Evolutionary conservation across 2,329 filamentous ascomycete species (phyloP), one percentile per base, ranked within the genome.

Genomic region (Beauveria sp.): DNA sequence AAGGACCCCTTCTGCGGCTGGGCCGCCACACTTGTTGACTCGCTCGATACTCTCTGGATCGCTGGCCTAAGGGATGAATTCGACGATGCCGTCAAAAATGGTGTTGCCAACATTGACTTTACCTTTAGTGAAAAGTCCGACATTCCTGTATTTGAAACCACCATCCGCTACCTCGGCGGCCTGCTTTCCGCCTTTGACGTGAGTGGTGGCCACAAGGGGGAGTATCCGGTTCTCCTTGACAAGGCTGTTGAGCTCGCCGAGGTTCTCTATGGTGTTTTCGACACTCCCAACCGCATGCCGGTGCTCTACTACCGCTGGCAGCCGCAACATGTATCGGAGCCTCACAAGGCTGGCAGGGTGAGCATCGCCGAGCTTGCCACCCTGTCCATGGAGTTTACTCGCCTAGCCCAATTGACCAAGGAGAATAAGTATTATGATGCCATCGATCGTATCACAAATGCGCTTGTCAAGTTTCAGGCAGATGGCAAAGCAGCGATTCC

Each of bases 251-350:
- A 93, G 74, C 82, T 95, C 28, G 91, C 86, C 45, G 89, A 93
- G 68, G 82, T 96, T 64, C 77, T 96, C 38, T 91, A 93, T 77
- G 86, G 88, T 59, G 83, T 89, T 4, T 96, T 96, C 69, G 91
- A 96, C 74, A 97, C 93, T 0, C 93, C 93, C 1, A 97, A 98
- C 73, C 86, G 91, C 67, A 96, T 98, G 90, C 93, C 93, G 3
- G 76, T 91, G 6, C 82, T 91, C 5, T 92, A 88, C 74, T 96
- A 93, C 75, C 78, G 82, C 65, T 96, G 89, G 90, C 83, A 84
- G 67, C 89, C 88, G 66, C 75, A 81, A 18, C 85, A 79, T 67
- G 82, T 83, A 10, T 84, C 82, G 3, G 82, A 87, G 66, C 83
- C 86, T 7, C 88, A 86, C 67, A 80, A 83, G 26, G 89, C 89